Conservation (phyloP, 306 rosid species). For the Alnus glutinosa region DNA sequence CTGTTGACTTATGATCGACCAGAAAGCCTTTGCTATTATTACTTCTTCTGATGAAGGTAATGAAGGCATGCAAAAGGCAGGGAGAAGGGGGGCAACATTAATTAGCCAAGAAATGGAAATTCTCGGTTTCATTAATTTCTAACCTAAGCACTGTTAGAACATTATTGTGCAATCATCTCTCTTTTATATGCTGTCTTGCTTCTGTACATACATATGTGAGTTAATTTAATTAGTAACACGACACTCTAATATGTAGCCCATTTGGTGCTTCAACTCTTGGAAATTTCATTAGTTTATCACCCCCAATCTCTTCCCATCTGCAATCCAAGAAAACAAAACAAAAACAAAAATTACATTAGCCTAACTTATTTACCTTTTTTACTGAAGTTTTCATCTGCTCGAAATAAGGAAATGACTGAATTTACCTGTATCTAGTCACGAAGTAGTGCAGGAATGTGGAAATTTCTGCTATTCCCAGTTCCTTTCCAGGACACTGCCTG, state of each 20-base stretch:
- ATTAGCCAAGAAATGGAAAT: constrained; percentile 6
- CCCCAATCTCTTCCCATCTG: constrained; percentile 99
- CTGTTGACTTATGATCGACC: too few species aligned
- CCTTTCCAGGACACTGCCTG: constrained; percentile 92
- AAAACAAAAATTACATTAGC: background rate
- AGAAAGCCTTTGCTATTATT: too few species aligned
- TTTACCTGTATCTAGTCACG: constrained; percentile 91
- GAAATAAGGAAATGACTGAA: background rate
- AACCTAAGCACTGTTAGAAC: constrained; percentile 37
- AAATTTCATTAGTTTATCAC: constrained; percentile 83
- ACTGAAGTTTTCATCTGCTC: background rate
- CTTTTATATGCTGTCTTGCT: constrained; percentile 32
- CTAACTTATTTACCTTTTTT: background rate
- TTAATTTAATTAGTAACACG: constrained; percentile 41
- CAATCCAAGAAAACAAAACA: background rate
- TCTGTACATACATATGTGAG: constrained; percentile 53
- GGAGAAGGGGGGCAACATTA: background rate
- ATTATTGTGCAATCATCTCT: constrained; percentile 41
- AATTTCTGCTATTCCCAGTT: constrained; percentile 83
- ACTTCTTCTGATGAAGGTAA: too few species aligned
- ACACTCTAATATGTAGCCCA: constrained; percentile 85
- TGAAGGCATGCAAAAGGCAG: too few species aligned
- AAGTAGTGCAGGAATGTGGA: constrained; percentile 87
- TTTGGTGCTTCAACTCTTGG: constrained; percentile 97
- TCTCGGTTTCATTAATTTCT: constrained; percentile 33